Evolutionary conservation across 2,329 filamentous ascomycete species (phyloP).

Genomic region (Alternaria viburni): DNA sequence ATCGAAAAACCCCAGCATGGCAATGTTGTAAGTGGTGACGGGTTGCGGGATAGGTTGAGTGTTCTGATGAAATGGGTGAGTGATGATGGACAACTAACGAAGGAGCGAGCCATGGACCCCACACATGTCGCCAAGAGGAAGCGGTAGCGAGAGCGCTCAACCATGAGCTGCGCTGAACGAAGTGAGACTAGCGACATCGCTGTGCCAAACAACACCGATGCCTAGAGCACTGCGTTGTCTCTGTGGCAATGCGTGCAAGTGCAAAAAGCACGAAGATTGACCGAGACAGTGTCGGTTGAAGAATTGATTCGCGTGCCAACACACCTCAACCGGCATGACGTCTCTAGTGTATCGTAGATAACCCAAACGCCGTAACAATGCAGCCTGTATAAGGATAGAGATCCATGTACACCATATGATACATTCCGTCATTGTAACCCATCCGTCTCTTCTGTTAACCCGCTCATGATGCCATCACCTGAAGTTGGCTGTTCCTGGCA

Average conservation of each 20-base stretch:
- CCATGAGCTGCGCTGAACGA: not conserved
- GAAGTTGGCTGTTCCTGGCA: slow-evolving; percentile 61
- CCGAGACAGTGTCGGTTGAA: not conserved
- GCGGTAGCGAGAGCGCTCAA: not conserved
- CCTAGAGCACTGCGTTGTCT: not conserved
- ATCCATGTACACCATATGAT: not conserved
- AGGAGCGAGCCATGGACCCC: not conserved
- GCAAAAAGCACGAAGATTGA: not conserved
- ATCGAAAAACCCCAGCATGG: not conserved
- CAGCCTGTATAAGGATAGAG: not conserved
- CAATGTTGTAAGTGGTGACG: not conserved
- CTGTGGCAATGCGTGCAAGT: not conserved
- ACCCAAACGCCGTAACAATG: not conserved
- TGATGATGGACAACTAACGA: not conserved
- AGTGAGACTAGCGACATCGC: not conserved
- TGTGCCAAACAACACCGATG: not conserved
- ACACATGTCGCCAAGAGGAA: not conserved
- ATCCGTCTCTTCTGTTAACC: not conserved
- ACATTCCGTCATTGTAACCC: not conserved
- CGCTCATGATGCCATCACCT: slow-evolving; percentile 11
- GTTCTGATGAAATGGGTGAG: not conserved
- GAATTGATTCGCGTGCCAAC: not conserved
- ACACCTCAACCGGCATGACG: not conserved
- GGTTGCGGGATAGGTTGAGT: not conserved
- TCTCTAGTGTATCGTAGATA: not conserved